Conservation (phyloP, 208 protist genomes). For the Strigomonas culicis region DNA sequence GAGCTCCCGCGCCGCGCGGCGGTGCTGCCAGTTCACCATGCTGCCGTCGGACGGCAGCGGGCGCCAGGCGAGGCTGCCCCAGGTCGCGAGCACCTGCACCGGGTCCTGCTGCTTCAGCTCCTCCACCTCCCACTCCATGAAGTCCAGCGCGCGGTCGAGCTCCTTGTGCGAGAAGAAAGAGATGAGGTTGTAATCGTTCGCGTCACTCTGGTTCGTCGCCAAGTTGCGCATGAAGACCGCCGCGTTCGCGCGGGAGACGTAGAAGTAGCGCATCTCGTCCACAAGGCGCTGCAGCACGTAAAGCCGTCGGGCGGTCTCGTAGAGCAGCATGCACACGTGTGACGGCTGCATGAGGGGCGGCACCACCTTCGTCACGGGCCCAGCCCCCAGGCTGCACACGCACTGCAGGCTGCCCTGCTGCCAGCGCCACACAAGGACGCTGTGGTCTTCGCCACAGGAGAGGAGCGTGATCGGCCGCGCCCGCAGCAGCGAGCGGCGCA, state of each 20-base stretch:
- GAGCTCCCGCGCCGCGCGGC: not conserved
- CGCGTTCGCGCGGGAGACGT: not conserved
- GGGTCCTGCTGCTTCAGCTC: constrained; percentile 16
- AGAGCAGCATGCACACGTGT: constrained; percentile 14
- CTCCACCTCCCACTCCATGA: constrained; percentile 30
- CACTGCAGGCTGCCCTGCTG: constrained; percentile 35
- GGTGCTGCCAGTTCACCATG: constrained; percentile 12
- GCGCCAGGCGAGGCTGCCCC: constrained; percentile 26
- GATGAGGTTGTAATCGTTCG: constrained; percentile 7
- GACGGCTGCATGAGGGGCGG: constrained; percentile 29
- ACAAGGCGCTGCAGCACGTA: constrained; percentile 52
- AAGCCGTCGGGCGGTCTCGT: constrained; percentile 39
- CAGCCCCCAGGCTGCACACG: constrained; percentile 60
- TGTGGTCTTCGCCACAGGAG: constrained; percentile 49
- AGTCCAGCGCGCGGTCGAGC: constrained; percentile 16
- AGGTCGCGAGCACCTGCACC: constrained; percentile 12
- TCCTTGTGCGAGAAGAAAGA: constrained; percentile 7
- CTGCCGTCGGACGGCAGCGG: constrained; percentile 5
- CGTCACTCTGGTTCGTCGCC: not conserved
- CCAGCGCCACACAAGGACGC: constrained; percentile 55
- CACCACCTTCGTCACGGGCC: constrained; percentile 13
- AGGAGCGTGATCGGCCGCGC: constrained; percentile 26
- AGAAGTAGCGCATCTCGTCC: constrained; percentile 6
- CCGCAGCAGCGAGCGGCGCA: not conserved
- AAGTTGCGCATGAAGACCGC: not conserved